Base-by-base conservation (phyloP, 768 basidiomycete species). In the Chlorophyllum brunneum region DNA sequence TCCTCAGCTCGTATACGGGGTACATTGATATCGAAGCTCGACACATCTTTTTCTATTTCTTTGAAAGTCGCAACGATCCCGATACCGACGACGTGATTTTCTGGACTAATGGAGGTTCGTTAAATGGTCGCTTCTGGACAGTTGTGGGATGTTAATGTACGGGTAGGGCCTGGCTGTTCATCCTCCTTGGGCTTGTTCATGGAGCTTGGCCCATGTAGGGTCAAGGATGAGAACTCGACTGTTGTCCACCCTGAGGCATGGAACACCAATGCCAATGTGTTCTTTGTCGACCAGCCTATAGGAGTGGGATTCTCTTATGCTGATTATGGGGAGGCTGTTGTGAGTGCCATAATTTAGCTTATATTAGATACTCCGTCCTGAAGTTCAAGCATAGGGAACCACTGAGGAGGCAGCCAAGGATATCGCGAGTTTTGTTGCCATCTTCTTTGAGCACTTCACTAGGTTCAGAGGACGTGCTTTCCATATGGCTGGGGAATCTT, bases 31-130 rank as follows among this genome's bases (percentile, higher is more conserved):
- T 83, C 39, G 70, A 80, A 60, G 72, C 81, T 4, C 73, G 82
- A 4, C 84, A 85, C 59, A 56, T 85, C 15, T 85, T 85, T 62
- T 88, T 88, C 72, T 86, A 86, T 69, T 88, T 88, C 64, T 89
- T 89, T 62, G 85, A 89, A 63, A 84, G 81, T 51, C 69, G 88
- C 44, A 76, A 66, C 45, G 70, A 83, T 54, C 82, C 84, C 4
- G 75, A 73, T 30, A 77, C 68, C 48, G 82, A 83, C 61, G 81
- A 83, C 57, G 77, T 84, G 6, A 79, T 83, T 8, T 79, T 83
- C 59, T 78, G 77, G 77, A 75, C 73, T 0, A 76, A 72, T 44
- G 76, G 76, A 56, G 86, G 74, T 61, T 38, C 37, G 54, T 52
- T 1, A 11, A n/a, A n/a, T n/a, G n/a, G n/a, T n/a, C n/a, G n/a